phyloP scores from a whole-genome alignment of 2,329 filamentous ascomycete genomes.

The Bisporella sp. region DNA sequence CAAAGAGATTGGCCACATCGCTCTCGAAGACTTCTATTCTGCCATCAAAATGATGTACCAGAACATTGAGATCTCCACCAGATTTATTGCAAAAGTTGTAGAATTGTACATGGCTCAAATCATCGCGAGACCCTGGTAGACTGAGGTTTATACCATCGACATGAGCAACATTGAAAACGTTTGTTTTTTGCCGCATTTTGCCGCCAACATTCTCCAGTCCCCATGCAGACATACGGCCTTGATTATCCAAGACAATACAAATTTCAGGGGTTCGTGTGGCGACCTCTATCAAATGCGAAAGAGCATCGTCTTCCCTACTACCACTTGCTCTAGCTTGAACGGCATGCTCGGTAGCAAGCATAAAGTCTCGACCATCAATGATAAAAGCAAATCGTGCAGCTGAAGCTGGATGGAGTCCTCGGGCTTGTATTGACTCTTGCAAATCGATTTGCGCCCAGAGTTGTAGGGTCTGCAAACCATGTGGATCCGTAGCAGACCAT shows the following conservation, averaged over 20 bases:
- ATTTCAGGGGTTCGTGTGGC: slow-evolving; percentile 83
- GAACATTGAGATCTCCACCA: slow-evolving; percentile 60
- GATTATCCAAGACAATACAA: slow-evolving; percentile 76
- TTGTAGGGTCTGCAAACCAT: slow-evolving; percentile 64
- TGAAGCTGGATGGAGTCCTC: slow-evolving; percentile 10
- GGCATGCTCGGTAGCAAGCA: slow-evolving; percentile 67
- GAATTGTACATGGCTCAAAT: slow-evolving; percentile 55
- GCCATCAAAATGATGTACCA: slow-evolving; percentile 82
- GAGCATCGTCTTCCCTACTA: slow-evolving; percentile 55
- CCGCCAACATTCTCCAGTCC: slow-evolving; percentile 80
- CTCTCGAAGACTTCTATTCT: slow-evolving; percentile 76
- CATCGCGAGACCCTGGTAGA: slow-evolving; percentile 15
- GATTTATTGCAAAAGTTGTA: slow-evolving; percentile 63
- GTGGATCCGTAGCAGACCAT: slow-evolving; percentile 72
- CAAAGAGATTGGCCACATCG: slow-evolving; percentile 72
- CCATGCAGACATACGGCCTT: slow-evolving; percentile 85
- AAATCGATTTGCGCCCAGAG: slow-evolving; percentile 80
- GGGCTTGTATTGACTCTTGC: slow-evolving; percentile 54
- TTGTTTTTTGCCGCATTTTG: slow-evolving; percentile 55
- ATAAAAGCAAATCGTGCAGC: slow-evolving; percentile 55
- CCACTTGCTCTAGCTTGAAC: slow-evolving; percentile 52
- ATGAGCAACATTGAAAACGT: slow-evolving; percentile 82
- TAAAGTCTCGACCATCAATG: slow-evolving; percentile 75
- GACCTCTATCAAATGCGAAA: slow-evolving; percentile 80
- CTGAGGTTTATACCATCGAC: slow-evolving; percentile 52